Conservation (phyloP, 2,329 filamentous ascomycete species). For the Neobulgaria alba region DNA sequence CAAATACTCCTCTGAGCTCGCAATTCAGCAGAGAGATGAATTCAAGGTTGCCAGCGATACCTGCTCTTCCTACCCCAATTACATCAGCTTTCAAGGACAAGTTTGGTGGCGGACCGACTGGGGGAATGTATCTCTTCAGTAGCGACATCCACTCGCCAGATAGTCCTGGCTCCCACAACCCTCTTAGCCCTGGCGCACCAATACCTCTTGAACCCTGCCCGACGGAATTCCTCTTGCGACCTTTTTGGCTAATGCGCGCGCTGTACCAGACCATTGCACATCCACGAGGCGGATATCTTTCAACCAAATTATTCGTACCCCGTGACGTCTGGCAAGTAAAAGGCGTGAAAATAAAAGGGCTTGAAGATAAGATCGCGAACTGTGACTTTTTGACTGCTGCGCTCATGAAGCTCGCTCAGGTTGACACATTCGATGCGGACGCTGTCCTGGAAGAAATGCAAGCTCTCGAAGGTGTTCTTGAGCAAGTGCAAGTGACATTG, state of each 20-base stretch:
- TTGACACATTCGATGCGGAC: conserved; percentile 86
- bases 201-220: conserved; percentile 85
- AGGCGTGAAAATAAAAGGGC: conserved; percentile 80
- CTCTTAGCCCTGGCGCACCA: conserved; percentile 55
- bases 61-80: conserved; percentile 60
- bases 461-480: conserved; percentile 72
- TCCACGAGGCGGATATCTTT: conserved; percentile 84
- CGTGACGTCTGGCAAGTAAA: conserved; percentile 91
- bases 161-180: conserved; percentile 56
- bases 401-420: conserved; percentile 69
- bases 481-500: conserved; percentile 71
- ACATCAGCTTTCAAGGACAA: conserved; percentile 52
- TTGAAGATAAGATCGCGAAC: conserved; percentile 90
- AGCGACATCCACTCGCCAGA: conserved; percentile 65
- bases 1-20: conserved; percentile 63
- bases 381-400: conserved; percentile 89
- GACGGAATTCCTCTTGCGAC: conserved; percentile 77
- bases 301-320: conserved; percentile 84
- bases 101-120: conserved; percentile 47
- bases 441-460: conserved; percentile 93
- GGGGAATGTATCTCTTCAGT: conserved; percentile 75
- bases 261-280: conserved; percentile 89
- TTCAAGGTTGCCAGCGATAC: conserved; percentile 44
- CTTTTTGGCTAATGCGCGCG: conserved; percentile 96
- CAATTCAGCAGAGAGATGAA: conserved; percentile 34